Evolutionary conservation across 768 basidiomycete species (phyloP), one percentile per base, ranked within the genome.

Genomic region (Brasilioporus rufonigricans): DNA sequence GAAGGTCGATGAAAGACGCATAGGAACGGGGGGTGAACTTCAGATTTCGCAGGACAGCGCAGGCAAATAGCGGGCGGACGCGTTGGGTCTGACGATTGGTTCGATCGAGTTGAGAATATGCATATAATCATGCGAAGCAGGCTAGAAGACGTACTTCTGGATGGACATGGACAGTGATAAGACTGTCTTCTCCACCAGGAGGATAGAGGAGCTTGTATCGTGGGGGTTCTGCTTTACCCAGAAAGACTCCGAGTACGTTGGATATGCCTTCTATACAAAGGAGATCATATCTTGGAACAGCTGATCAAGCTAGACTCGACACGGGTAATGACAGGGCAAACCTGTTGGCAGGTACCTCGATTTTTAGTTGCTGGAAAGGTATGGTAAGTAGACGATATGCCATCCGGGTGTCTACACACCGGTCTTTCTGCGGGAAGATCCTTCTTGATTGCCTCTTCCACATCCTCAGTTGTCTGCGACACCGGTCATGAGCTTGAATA

Each of bases 321-420:
- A 33, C 12, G 23, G n/a, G 14, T 27, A 40, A 44, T 19, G 38
- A 50, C 11, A 27, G 13, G 27, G 61, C 69, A 27, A 53, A 84
- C 93, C 94, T 86, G 72, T 99, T 99, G n/a, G 97, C 97, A 43
- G 97, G 95, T 41, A 98, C 82, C 73, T 99, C 97, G 64, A 99
- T 97, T 80, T 98, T 99, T 64, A 99, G 77, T 91, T 97, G 93
- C 87, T 98, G 61, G 61, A 33, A 35, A 3, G 50, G 16, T 31
- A 7, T 12, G 10, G 21, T 65, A 46, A 69, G 56, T 6, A 33
- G 21, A 29, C 24, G 12, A 26, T n/a, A 23, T 16, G 29, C 19
- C 19, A 12, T 26, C 38, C 38, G 26, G 40, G 49, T 19, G 27
- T 27, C 68, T 81, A 64, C 67, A 50, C 64, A 93, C 91, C 18